phyloP scores from a whole-genome alignment of 2,329 filamentous ascomycete species.

The Ophioceras dolichostomum region DNA sequence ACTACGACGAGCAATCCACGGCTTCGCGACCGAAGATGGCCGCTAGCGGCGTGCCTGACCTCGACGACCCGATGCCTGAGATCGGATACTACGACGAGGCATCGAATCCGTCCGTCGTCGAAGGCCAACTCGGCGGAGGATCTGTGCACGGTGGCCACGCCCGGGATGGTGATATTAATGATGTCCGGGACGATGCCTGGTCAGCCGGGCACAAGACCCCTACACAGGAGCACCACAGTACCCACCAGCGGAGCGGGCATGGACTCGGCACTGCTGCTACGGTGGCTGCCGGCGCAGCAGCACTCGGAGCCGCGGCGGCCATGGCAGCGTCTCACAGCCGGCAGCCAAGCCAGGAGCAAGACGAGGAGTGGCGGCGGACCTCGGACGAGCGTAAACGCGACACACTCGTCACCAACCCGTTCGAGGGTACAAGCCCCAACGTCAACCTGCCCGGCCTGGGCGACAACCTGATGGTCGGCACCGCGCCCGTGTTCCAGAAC shows the following conservation, averaged over 20 bases:
- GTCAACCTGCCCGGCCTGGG: constrained; percentile 38
- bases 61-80: constrained; percentile 62
- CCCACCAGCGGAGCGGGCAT: constrained; percentile 19
- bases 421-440: constrained; percentile 52
- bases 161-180: neutral
- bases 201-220: constrained; percentile 18
- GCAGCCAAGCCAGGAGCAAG: constrained; percentile 43
- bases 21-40: constrained; percentile 46
- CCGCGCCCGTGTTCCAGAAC: constrained; percentile 14
- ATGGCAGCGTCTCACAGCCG: constrained; percentile 35
- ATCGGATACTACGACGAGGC: constrained; percentile 65
- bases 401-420: constrained; percentile 55
- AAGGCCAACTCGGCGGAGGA: constrained; percentile 53
- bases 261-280: constrained; percentile 24
- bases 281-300: constrained; percentile 41
- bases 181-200: constrained; percentile 15
- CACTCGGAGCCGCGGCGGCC: constrained; percentile 36
- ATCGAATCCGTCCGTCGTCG: constrained; percentile 76
- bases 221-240: constrained; percentile 15
- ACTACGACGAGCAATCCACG: constrained; percentile 32
- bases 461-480: constrained; percentile 27
- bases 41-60: constrained; percentile 57
- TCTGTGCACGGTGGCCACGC: constrained; percentile 12
- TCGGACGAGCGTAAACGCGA: constrained; percentile 53
- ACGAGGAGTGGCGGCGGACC: constrained; percentile 52